Evolutionary conservation across 495 filamentous ascomycete species (phyloP).

Genomic region (Bathelium albidoporum): DNA sequence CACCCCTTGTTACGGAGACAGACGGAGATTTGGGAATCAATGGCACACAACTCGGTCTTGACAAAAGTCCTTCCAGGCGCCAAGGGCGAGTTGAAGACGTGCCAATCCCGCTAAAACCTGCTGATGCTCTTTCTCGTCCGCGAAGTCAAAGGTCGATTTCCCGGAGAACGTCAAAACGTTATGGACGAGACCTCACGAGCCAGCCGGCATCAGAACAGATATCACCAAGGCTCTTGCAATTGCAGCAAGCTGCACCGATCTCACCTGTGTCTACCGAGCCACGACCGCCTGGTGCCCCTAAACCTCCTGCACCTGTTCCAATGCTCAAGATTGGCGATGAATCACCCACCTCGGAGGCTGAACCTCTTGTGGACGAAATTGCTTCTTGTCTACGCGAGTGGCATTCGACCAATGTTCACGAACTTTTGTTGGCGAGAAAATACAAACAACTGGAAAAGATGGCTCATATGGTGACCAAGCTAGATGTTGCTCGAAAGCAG

Average conservation of each 20-base stretch:
- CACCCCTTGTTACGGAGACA: neutral
- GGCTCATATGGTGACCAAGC: slow-evolving; percentile 61
- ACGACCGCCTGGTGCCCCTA: slow-evolving; percentile 52
- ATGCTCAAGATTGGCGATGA: slow-evolving; percentile 98
- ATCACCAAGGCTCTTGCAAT: slow-evolving; percentile 12
- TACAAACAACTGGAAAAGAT: slow-evolving; percentile 75
- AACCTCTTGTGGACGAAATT: slow-evolving; percentile 95
- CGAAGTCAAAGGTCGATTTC: slow-evolving; percentile 7
- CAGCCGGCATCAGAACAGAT: slow-evolving; percentile 6
- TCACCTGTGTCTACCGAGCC: slow-evolving; percentile 25
- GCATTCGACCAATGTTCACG: slow-evolving; percentile 95
- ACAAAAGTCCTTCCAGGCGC: slow-evolving; percentile 15
- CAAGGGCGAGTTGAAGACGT: slow-evolving; percentile 16
- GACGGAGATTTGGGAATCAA: slow-evolving; percentile 7
- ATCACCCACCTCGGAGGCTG: slow-evolving; percentile 73
- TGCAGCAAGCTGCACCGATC: slow-evolving; percentile 19
- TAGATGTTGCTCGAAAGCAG: slow-evolving; percentile 78
- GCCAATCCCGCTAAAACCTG: neutral
- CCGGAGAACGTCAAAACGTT: slow-evolving; percentile 6
- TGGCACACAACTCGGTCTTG: slow-evolving; percentile 8
- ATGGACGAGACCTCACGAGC: slow-evolving; percentile 14
- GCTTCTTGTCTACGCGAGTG: slow-evolving; percentile 92
- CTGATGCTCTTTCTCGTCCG: slow-evolving; percentile 7
- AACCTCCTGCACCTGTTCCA: slow-evolving; percentile 84
- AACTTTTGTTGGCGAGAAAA: slow-evolving; percentile 70